Conservation (phyloP, 2,329 filamentous ascomycete species). For the Curvularia eragrostidis region DNA sequence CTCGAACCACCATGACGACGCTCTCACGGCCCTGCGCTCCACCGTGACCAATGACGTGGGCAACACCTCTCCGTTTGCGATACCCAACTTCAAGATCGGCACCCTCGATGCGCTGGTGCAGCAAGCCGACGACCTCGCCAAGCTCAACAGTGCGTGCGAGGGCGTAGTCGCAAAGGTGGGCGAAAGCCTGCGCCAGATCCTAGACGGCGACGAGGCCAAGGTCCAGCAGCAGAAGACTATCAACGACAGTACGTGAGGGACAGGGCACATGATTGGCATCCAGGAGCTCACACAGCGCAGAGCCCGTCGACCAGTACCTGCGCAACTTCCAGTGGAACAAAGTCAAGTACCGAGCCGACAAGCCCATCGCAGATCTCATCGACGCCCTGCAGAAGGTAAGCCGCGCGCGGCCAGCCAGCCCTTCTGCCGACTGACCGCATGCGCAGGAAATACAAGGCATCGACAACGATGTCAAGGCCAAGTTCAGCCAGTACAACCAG, state of each 20-base stretch:
- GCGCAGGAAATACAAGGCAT: conserved; percentile 82
- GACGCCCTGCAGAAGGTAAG: conserved; percentile 84
- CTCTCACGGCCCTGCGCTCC: conserved; percentile 75
- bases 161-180: conserved; percentile 85
- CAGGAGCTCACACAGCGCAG: conserved; percentile 56
- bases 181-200: conserved; percentile 80
- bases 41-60: conserved; percentile 78
- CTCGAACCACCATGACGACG: conserved; percentile 79
- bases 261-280: not conserved
- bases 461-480: conserved; percentile 94
- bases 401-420: not conserved
- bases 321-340: conserved; percentile 95
- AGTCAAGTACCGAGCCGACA: conserved; percentile 94
- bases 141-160: conserved; percentile 82
- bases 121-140: conserved; percentile 92
- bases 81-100: conserved; percentile 97
- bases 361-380: conserved; percentile 84
- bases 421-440: conserved; percentile 1
- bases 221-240: conserved; percentile 87
- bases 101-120: conserved; percentile 94
- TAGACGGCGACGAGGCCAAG: conserved; percentile 85
- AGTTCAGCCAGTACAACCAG: conserved; percentile 92
- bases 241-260: conserved; percentile 73
- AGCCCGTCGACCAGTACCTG: conserved; percentile 94
- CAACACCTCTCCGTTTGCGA: conserved; percentile 75